These are phyloP conservation scores for Phaffia rhodozyma DNA, from an alignment of 1,284 basidiomycete species.

Conservation along the genomic window DNA sequence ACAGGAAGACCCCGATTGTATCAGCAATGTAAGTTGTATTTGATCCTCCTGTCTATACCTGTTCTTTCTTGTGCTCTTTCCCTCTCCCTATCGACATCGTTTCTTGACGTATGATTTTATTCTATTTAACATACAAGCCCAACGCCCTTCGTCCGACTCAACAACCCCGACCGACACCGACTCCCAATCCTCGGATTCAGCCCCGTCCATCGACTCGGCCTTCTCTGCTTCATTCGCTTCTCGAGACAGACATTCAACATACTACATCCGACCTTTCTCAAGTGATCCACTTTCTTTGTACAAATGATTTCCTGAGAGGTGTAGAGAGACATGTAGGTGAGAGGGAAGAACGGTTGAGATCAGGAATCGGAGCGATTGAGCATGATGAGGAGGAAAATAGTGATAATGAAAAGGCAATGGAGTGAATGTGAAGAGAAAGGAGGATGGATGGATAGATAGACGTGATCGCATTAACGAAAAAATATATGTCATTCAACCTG, in stretches of 20 bases:
- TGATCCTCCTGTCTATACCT: background rate
- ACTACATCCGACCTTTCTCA: constrained; percentile 88
- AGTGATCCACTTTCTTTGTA: constrained; percentile 80
- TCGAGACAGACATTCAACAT: constrained; percentile 75
- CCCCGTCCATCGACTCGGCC: background rate
- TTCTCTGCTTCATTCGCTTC: constrained; percentile 34
- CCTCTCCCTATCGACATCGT: no score
- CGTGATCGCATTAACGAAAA: background rate
- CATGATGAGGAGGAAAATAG: constrained; percentile 5
- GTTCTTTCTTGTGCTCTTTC: background rate
- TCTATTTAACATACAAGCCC: background rate
- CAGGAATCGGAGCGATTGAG: constrained; percentile 22
- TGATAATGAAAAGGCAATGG: background rate
- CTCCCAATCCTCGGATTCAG: constrained; percentile 25
- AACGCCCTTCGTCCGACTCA: constrained; percentile 32
- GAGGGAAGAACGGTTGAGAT: constrained; percentile 44
- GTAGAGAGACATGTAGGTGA: constrained; percentile 76
- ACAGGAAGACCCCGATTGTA: background rate
- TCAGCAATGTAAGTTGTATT: background rate
- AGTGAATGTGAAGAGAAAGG: background rate
- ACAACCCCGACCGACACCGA: constrained; percentile 60
- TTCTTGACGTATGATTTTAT: no score
- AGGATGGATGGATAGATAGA: background rate
- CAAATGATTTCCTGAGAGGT: constrained; percentile 73
- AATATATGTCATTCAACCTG: no score